Conservation (phyloP, 2,329 filamentous ascomycete species). For the Fusarium sp. region DNA sequence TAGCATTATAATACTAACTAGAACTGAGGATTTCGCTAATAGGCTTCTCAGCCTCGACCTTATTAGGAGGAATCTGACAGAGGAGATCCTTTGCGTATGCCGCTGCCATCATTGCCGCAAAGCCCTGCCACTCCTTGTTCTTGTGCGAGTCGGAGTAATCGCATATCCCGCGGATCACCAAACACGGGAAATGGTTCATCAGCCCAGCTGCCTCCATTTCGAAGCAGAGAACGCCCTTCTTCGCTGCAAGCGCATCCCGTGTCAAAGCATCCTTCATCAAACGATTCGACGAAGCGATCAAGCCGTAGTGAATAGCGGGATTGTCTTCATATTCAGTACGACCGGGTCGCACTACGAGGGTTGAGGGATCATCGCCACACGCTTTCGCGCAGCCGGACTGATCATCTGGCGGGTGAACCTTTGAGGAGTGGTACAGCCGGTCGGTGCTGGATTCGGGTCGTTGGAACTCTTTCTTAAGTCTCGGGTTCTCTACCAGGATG, state of each 20-base stretch:
- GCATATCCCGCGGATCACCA: neutral
- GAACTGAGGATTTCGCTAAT: neutral
- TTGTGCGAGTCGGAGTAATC: neutral
- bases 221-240: neutral
- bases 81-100: constrained; percentile 39
- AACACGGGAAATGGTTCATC: neutral
- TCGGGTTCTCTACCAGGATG: too few species aligned
- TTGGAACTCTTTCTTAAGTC: too few species aligned
- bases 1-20: neutral
- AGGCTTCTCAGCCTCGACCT: neutral
- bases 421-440: too few species aligned
- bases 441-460: too few species aligned
- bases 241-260: constrained; percentile 6
- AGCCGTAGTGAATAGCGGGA: constrained; percentile 27
- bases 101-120: constrained; percentile 48
- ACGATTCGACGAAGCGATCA: constrained; percentile 27
- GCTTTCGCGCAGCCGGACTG: too few species aligned
- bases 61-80: neutral
- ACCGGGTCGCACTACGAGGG: neutral
- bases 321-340: neutral
- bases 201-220: too few species aligned
- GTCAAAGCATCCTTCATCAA: constrained; percentile 34
- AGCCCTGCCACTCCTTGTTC: constrained; percentile 44
- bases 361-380: too few species aligned
- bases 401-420: too few species aligned